Evolutionary conservation across 176 grass and related monocot species (phyloP).

Genomic region (Bonia amplexicaulis): DNA sequence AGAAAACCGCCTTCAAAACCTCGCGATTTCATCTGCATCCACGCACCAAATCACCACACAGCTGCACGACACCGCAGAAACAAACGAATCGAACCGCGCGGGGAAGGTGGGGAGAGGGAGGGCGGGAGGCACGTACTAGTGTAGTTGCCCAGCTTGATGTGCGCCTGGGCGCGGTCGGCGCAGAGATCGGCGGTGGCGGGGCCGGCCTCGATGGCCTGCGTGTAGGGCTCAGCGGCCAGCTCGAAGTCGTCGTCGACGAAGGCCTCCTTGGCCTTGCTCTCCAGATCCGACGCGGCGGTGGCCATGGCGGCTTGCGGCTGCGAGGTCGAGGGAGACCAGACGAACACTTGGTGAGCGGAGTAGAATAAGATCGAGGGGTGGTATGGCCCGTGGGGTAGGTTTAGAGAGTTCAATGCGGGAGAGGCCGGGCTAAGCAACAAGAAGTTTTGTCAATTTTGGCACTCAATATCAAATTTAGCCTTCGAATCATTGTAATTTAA

Average conservation of each 20-base stretch:
- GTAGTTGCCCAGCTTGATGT: constrained; percentile 70
- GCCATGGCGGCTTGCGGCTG: constrained; percentile 38
- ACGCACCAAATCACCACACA: not conserved
- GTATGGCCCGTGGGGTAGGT: too few relatives aligned
- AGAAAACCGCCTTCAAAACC: not conserved
- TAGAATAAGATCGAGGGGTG: not conserved
- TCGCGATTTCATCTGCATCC: not conserved
- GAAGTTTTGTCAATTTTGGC: too few relatives aligned
- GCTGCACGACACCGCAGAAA: not conserved
- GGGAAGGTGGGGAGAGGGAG: not conserved
- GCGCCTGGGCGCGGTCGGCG: constrained; percentile 62
- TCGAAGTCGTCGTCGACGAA: constrained; percentile 78
- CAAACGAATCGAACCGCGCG: not conserved
- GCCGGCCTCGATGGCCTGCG: constrained; percentile 53
- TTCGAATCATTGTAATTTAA: too few relatives aligned
- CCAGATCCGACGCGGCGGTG: constrained; percentile 49
- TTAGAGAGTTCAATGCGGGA: too few relatives aligned
- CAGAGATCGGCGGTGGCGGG: constrained; percentile 53
- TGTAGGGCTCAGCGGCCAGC: constrained; percentile 63
- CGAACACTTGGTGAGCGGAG: constrained; percentile 23
- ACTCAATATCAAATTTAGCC: too few relatives aligned
- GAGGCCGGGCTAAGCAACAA: too few relatives aligned
- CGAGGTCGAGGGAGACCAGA: constrained; percentile 15
- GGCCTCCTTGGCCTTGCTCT: constrained; percentile 62
- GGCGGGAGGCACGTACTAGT: constrained; percentile 27